These are phyloP conservation scores for Nitzschia palea DNA, from an alignment of 108 stramenopile genomes.

Conservation along the genomic window DNA sequence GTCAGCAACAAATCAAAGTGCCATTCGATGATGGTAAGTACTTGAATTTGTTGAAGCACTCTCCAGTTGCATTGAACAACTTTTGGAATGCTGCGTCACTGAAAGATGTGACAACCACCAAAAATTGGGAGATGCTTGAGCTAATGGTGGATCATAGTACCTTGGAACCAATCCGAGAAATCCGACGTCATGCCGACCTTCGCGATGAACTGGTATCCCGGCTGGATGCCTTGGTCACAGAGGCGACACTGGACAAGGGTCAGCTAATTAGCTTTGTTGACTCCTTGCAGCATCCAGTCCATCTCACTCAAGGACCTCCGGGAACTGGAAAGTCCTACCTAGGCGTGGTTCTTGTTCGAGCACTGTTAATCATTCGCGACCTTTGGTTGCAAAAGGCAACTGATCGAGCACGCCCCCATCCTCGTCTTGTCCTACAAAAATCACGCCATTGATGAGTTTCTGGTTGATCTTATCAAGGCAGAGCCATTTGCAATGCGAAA, in stretches of 20 bases:
- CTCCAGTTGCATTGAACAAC: neutral
- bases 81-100: neutral
- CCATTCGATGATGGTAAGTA: constrained; percentile 37
- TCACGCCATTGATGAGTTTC: constrained; percentile 48
- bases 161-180: constrained; percentile 41
- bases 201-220: constrained; percentile 3
- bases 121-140: neutral
- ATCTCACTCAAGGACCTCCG: constrained; percentile 48
- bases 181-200: constrained; percentile 27
- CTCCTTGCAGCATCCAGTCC: constrained; percentile 38
- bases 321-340: constrained; percentile 32
- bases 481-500: neutral
- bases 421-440: constrained; percentile 50
- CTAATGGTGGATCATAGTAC: constrained; percentile 33
- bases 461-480: constrained; percentile 33
- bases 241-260: constrained; percentile 34
- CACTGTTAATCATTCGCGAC: constrained; percentile 32
- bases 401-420: constrained; percentile 37
- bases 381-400: constrained; percentile 28
- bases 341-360: constrained; percentile 47
- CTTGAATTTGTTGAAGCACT: constrained; percentile 27
- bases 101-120: too few relatives aligned
- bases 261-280: constrained; percentile 47
- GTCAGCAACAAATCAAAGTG: constrained; percentile 20
- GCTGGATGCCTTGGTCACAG: constrained; percentile 18